Conservation (phyloP, 163 green algal species). For the Trebouxiophyceae sp. region DNA sequence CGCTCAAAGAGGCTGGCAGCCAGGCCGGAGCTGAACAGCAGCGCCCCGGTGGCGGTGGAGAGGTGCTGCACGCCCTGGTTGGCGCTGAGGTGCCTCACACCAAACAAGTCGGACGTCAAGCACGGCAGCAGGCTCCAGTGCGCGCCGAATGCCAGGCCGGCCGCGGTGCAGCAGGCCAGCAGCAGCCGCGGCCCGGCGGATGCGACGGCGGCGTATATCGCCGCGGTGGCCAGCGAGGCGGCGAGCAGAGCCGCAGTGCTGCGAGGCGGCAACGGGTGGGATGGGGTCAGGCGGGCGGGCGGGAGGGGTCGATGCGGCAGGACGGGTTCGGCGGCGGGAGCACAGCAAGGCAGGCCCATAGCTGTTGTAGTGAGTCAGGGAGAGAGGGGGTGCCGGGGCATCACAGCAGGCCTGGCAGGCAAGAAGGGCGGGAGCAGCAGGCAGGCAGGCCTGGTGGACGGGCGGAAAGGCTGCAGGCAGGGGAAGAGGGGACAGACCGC, state of each 20-base stretch:
- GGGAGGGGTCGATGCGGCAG: not conserved
- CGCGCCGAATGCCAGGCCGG: slow-evolving; percentile 2
- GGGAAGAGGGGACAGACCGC: not conserved
- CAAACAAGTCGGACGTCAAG: slow-evolving; percentile 10
- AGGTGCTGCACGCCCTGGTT: slow-evolving; percentile 9
- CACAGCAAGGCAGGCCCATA: too few relatives aligned
- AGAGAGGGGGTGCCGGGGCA: too few relatives aligned
- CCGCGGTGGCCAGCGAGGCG: not conserved
- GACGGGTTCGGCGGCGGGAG: too few relatives aligned
- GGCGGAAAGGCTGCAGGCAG: too few relatives aligned
- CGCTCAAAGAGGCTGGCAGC: slow-evolving; percentile 1
- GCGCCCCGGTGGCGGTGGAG: not conserved
- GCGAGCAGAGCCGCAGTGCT: not conserved
- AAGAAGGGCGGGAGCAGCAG: too few relatives aligned
- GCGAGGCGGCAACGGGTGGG: not conserved
- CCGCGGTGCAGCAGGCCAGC: not conserved
- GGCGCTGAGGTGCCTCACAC: not conserved
- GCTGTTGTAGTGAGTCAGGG: too few relatives aligned
- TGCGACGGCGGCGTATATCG: not conserved
- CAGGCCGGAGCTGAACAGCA: not conserved
- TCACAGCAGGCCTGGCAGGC: too few relatives aligned
- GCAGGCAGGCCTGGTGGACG: too few relatives aligned
- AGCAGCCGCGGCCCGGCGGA: slow-evolving; percentile 1
- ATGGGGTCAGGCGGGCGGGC: not conserved
- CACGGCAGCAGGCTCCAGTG: slow-evolving; percentile 4